Conservation (phyloP, 768 basidiomycete species). For the Mycena latifolia region DNA sequence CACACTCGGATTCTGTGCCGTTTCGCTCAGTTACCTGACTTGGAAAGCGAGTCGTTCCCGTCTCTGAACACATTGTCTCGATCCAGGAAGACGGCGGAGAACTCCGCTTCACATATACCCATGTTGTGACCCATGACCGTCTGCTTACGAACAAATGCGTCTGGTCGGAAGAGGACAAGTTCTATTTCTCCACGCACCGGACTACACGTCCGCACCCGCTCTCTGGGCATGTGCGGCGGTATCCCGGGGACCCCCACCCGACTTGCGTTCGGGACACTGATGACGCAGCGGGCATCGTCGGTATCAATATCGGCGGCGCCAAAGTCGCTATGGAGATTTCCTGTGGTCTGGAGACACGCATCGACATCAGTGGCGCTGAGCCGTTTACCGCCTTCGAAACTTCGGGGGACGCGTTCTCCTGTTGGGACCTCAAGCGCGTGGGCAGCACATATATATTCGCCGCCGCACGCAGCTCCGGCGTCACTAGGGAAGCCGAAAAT, state of each 20-base stretch:
- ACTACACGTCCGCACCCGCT: conserved; percentile 6
- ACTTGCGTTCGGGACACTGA: conserved; percentile 26
- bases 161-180: conserved; percentile 18
- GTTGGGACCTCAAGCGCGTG: conserved; percentile 29
- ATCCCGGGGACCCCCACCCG: not conserved
- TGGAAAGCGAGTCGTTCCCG: conserved; percentile 24
- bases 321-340: conserved; percentile 28
- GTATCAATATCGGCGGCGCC: conserved; percentile 1
- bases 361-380: conserved; percentile 18
- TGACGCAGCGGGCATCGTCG: conserved; percentile 13
- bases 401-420: conserved; percentile 19
- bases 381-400: conserved; percentile 28
- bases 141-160: conserved; percentile 1
- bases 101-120: not conserved
- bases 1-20: conserved; percentile 25
- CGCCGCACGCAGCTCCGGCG: conserved; percentile 29
- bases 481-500: conserved; percentile 28
- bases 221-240: conserved; percentile 17
- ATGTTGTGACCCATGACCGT: conserved; percentile 24
- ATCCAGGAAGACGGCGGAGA: conserved; percentile 15
- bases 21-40: conserved; percentile 1
- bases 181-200: conserved; percentile 10
- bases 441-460: conserved; percentile 26
- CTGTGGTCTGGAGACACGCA: conserved; percentile 26
- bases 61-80: conserved; percentile 27